Conservation (phyloP, 768 basidiomycete genomes). For the Pulveroboletus sp. region DNA sequence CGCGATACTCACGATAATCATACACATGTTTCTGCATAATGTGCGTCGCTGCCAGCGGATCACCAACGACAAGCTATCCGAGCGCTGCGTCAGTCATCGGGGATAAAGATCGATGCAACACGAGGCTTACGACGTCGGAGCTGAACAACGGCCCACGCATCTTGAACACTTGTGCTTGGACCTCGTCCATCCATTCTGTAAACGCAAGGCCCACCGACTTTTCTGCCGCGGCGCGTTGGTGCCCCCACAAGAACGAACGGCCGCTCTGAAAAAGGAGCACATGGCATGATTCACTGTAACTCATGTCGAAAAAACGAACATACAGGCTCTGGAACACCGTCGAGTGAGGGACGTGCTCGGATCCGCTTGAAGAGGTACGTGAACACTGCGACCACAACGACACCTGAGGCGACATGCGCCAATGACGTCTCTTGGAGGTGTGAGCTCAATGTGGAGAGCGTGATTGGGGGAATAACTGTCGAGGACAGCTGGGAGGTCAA, state of each 20-base stretch:
- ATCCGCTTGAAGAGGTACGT: not conserved
- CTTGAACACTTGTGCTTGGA: slow-evolving; percentile 4
- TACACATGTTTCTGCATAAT: slow-evolving; percentile 9
- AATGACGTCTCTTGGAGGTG: not conserved
- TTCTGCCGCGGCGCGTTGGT: slow-evolving; percentile 1
- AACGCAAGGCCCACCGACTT: slow-evolving; percentile 5
- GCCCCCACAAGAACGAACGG: slow-evolving; percentile 4
- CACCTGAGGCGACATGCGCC: not conserved
- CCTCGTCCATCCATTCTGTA: slow-evolving; percentile 1
- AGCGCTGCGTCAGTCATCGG: not conserved
- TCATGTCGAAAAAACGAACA: too few relatives aligned
- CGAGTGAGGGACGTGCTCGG: not conserved
- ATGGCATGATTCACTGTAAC: not conserved
- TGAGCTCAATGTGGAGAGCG: not conserved
- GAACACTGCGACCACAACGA: not conserved
- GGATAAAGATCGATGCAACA: not conserved
- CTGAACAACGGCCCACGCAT: slow-evolving; percentile 4
- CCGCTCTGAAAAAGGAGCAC: not conserved
- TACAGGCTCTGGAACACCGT: slow-evolving; percentile 1
- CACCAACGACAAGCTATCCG: slow-evolving; percentile 3
- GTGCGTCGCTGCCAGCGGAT: slow-evolving; percentile 4
- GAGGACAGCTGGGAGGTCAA: not conserved
- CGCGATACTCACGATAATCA: slow-evolving; percentile 5
- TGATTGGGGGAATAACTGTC: not conserved
- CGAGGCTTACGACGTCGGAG: slow-evolving; percentile 5